Evolutionary conservation across 1,284 basidiomycete genomes (phyloP).

Genomic region (Pisolithus thermaeus): DNA sequence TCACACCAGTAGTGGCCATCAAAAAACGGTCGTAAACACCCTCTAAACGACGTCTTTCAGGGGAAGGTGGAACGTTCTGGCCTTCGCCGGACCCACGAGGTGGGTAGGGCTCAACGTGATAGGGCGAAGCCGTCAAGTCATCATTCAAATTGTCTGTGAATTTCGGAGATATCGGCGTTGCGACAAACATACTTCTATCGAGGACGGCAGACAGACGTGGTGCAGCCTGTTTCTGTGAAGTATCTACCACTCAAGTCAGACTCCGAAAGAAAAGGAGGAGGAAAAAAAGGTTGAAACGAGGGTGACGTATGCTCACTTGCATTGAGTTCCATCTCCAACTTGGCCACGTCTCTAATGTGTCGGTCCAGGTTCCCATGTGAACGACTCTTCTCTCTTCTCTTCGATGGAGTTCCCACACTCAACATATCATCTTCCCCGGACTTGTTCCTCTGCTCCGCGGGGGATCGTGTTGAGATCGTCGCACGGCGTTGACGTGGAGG

Average conservation of each 20-base stretch:
- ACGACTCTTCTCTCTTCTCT: slow-evolving; percentile 57
- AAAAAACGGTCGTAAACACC: slow-evolving; percentile 72
- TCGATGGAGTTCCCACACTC: slow-evolving; percentile 48
- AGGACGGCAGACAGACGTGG: slow-evolving; percentile 56
- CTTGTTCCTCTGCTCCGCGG: slow-evolving; percentile 31
- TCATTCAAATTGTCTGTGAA: slow-evolving; percentile 23
- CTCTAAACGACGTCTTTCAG: slow-evolving; percentile 53
- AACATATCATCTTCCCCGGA: slow-evolving; percentile 25
- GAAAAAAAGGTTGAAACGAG: background rate
- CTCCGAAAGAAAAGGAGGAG: background rate
- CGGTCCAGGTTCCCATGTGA: slow-evolving; percentile 59
- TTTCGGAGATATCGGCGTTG: slow-evolving; percentile 31
- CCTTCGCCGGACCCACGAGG: slow-evolving; percentile 33
- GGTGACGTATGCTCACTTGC: slow-evolving; percentile 11
- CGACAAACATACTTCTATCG: slow-evolving; percentile 62
- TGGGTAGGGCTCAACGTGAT: slow-evolving; percentile 59
- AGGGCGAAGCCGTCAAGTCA: slow-evolving; percentile 53
- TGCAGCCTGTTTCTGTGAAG: slow-evolving; percentile 37
- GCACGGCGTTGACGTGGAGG: slow-evolving; percentile 55
- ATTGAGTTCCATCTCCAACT: slow-evolving; percentile 56
- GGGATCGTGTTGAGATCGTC: slow-evolving; percentile 59
- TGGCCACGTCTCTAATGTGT: slow-evolving; percentile 58
- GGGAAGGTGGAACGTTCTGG: slow-evolving; percentile 42
- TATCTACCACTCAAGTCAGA: slow-evolving; percentile 20
- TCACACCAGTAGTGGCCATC: slow-evolving; percentile 71